Percentiles rank a stretch among this genome's conserved stretches.
These are phyloP conservation scores for Daldinia decipiens DNA, from an alignment of 495 filamentous ascomycete species.

Conservation along the genomic window DNA sequence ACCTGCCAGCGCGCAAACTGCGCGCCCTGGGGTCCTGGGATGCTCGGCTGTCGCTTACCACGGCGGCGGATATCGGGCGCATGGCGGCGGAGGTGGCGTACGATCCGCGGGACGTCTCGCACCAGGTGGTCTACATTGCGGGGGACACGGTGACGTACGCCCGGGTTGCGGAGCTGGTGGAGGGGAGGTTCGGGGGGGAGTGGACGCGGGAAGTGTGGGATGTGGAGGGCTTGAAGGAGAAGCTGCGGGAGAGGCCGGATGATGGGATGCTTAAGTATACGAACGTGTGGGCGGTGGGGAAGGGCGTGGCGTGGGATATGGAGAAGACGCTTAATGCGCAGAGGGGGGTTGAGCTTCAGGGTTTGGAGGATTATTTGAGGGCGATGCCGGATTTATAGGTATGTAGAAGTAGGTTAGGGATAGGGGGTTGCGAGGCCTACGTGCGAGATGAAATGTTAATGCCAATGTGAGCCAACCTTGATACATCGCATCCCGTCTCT, in stretches of 20 bases:
- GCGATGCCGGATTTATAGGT: conserved; percentile 32
- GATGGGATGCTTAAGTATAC: conserved; percentile 67
- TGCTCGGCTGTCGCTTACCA: conserved; percentile 66
- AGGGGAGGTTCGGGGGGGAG: conserved; percentile 51
- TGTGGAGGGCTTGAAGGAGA: conserved; percentile 50
- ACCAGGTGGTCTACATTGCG: conserved; percentile 61
- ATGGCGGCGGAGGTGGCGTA: conserved; percentile 64
- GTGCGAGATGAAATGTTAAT: no score
- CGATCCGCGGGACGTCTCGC: conserved; percentile 36
- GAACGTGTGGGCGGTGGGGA: conserved; percentile 66
- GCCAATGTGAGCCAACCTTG: no score
- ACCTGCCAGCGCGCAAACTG: conserved; percentile 49
- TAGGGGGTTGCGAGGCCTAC: background rate
- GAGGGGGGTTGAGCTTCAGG: conserved; percentile 54
- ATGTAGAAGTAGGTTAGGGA: background rate
- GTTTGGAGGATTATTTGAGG: conserved; percentile 55
- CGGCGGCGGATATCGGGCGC: conserved; percentile 66
- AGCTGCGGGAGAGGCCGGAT: conserved; percentile 57
- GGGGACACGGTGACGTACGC: conserved; percentile 69
- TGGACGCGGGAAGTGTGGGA: conserved; percentile 60
- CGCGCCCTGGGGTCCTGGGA: conserved; percentile 67
- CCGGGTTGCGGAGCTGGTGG: conserved; percentile 61
- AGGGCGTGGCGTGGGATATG: conserved; percentile 68
- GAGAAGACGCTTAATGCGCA: conserved; percentile 59
- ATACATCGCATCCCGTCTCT: no score